Percentiles rank a stretch among this genome's conserved stretches.
Evolutionary conservation across 2,329 filamentous ascomycete species (phyloP).

Genomic region (Venturia nashicola): DNA sequence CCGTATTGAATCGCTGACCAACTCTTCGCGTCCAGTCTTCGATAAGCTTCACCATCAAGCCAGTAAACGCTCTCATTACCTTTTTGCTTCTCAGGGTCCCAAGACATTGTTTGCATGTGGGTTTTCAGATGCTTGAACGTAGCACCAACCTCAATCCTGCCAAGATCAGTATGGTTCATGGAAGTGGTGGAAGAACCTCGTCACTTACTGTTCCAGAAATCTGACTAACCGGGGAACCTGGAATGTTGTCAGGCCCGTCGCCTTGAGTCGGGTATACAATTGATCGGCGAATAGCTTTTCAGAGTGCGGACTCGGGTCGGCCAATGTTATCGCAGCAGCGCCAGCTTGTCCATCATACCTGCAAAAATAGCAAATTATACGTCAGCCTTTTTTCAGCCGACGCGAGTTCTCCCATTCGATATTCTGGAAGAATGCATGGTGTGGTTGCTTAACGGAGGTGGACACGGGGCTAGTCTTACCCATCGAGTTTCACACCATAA

Average conservation of each 20-base stretch:
- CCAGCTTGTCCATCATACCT: slow-evolving; percentile 33
- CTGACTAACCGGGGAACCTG: slow-evolving; percentile 35
- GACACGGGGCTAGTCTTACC: slow-evolving; percentile 8
- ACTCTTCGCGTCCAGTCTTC: not conserved
- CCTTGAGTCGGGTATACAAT: slow-evolving; percentile 27
- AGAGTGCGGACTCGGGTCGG: slow-evolving; percentile 17
- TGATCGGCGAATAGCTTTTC: slow-evolving; percentile 25
- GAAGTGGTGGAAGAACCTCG: not conserved
- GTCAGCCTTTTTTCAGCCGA: not conserved
- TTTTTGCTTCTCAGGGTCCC: slow-evolving; percentile 7
- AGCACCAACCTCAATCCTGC: slow-evolving; percentile 26
- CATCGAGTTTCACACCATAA: slow-evolving; percentile 29
- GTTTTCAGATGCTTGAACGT: slow-evolving; percentile 38
- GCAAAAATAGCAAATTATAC: not conserved
- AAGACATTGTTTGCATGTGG: not conserved
- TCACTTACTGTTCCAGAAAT: slow-evolving; percentile 30
- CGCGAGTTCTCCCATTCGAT: not conserved
- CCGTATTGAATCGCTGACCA: not conserved
- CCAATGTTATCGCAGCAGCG: slow-evolving; percentile 32
- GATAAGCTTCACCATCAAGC: slow-evolving; percentile 5
- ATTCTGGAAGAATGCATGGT: not conserved
- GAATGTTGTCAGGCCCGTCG: slow-evolving; percentile 34
- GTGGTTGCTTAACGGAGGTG: not conserved
- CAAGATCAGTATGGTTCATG: slow-evolving; percentile 6
- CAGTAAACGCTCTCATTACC: not conserved